Evolutionary conservation across 371 early-diverging fungal species (phyloP).

Genomic region (Actinomortierella ambigua): DNA sequence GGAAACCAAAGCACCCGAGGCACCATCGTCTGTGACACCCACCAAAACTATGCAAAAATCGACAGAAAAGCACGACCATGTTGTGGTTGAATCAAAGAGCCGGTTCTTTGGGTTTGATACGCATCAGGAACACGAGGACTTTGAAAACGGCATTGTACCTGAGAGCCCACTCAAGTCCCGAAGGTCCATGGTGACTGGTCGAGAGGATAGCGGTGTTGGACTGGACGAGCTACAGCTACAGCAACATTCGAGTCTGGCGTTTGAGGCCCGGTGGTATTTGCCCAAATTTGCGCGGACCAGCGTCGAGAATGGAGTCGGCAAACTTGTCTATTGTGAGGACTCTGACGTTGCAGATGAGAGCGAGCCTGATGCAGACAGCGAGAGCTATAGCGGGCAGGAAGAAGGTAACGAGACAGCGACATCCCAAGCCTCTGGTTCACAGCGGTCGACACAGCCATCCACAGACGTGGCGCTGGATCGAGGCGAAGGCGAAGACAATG

Average conservation of each 20-base stretch:
- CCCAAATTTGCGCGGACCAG: neutral
- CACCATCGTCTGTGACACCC: too few species aligned
- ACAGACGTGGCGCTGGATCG: neutral
- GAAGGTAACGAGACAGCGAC: neutral
- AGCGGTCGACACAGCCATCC: neutral
- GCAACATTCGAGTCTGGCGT: neutral
- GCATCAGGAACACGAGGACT: too few species aligned
- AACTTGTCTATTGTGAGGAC: neutral
- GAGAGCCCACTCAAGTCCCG: too few species aligned
- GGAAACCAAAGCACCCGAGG: too few species aligned
- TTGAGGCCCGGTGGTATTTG: neutral
- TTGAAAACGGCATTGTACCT: too few species aligned
- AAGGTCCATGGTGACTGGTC: neutral
- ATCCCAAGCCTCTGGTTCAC: neutral
- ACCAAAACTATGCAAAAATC: too few species aligned
- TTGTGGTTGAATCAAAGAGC: constrained; percentile 24
- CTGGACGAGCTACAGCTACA: constrained; percentile 12
- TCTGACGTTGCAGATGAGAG: neutral
- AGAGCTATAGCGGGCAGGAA: neutral
- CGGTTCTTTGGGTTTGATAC: constrained; percentile 35
- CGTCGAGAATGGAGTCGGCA: neutral
- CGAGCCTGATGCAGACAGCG: neutral
- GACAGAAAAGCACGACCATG: neutral
- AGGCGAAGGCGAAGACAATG: neutral
- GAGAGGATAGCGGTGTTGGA: constrained; percentile 37